phyloP scores from a whole-genome alignment of 1,139 yeast species.

The Hansenula sp. region DNA sequence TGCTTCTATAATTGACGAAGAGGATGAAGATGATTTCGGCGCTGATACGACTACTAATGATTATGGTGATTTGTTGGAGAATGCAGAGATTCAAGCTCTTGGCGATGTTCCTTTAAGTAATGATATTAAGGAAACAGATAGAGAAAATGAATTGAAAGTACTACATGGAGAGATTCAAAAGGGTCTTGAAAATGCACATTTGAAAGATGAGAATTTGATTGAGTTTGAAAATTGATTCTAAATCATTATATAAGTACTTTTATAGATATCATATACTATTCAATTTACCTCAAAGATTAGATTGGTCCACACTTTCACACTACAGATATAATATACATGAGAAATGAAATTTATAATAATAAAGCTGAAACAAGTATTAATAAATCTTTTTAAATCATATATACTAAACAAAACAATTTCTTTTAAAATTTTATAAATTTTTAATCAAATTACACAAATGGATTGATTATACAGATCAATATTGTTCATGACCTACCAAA shows the following conservation, averaged over 20 bases:
- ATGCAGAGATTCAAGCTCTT: conserved; percentile 42
- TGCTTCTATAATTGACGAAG: conserved; percentile 28
- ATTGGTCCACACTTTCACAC: too few species aligned
- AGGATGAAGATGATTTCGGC: conserved; percentile 42
- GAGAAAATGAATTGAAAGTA: conserved; percentile 19
- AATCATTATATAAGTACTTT: background rate
- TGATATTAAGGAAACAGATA: conserved; percentile 7
- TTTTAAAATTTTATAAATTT: background rate
- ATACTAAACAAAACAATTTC: background rate
- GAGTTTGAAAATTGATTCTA: conserved; percentile 20
- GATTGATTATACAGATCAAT: background rate
- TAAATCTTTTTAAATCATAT: background rate
- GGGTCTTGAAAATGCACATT: conserved; percentile 1
- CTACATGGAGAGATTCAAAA: conserved; percentile 16
- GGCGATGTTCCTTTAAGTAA: conserved; percentile 20
- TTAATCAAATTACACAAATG: background rate
- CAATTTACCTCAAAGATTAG: too few species aligned
- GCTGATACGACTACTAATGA: conserved; percentile 41
- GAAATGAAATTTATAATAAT: too few species aligned
- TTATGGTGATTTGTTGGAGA: conserved; percentile 42
- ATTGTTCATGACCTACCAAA: conserved; percentile 40
- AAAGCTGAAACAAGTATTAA: background rate
- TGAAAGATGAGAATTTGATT: conserved; percentile 11
- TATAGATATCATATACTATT: too few species aligned
- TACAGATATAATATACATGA: too few species aligned